Conservation (phyloP, 192 early-diverging fungal genomes). For the Ambispora gerdemannii region DNA sequence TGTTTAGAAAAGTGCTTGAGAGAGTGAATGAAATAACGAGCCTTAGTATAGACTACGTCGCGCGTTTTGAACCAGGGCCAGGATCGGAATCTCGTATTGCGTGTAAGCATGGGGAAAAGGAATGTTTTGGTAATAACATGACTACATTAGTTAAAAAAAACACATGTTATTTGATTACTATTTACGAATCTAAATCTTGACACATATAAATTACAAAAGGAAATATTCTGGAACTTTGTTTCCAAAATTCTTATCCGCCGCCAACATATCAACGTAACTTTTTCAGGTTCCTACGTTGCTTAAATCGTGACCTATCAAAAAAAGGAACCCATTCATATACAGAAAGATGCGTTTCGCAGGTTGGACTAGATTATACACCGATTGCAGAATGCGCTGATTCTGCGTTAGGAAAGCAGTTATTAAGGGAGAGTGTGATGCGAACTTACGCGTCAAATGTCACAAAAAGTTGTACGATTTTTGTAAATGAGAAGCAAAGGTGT, state of each 20-base stretch:
- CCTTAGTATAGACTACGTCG: slow-evolving; percentile 49
- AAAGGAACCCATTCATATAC: slow-evolving; percentile 36
- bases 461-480: slow-evolving; percentile 57
- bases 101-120: slow-evolving; percentile 52
- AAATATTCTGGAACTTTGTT: slow-evolving; percentile 49
- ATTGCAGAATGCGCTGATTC: slow-evolving; percentile 41
- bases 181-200: slow-evolving; percentile 40
- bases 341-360: slow-evolving; percentile 30
- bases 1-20: slow-evolving; percentile 40
- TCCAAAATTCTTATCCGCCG: slow-evolving; percentile 31
- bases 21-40: slow-evolving; percentile 46
- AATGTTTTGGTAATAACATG: slow-evolving; percentile 51
- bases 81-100: slow-evolving; percentile 34
- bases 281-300: slow-evolving; percentile 39
- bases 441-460: slow-evolving; percentile 38
- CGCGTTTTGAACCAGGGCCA: slow-evolving; percentile 33
- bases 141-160: background rate
- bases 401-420: slow-evolving; percentile 40
- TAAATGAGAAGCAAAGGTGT: slow-evolving; percentile 52
- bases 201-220: slow-evolving; percentile 22
- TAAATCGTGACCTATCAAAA: slow-evolving; percentile 26
- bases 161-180: slow-evolving; percentile 28
- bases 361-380: slow-evolving; percentile 39
- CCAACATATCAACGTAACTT: slow-evolving; percentile 23
- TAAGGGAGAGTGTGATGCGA: slow-evolving; percentile 40